Base-by-base conservation (phyloP, 1,139 yeast genomes). In the Taphrina confusa region DNA sequence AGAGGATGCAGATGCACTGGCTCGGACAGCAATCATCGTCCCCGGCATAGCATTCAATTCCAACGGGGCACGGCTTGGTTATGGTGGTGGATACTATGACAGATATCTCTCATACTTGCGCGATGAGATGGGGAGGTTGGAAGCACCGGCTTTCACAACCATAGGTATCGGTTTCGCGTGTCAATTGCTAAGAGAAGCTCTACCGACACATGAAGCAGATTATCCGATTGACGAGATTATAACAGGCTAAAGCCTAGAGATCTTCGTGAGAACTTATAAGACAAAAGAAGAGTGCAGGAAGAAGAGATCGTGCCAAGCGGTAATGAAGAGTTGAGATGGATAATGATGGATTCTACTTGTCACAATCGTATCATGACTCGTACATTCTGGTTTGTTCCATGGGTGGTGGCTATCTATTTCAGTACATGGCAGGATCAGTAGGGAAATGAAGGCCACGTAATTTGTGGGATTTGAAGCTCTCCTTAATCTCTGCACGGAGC, bases 41-140 rank as follows among this genome's bases (percentile, higher is more conserved):
- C 58, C 58, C 4, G 58, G 37, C 6, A 27, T 54, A n/a, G 58
- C 40, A 9, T 54, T 42, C 14, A 33, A 36, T 34, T 3, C 6
- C 9, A 45, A 42, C n/a, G 58, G 58, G 4, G 23, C 12, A n/a
- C 30, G 58, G 5, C 30, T 54, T 2, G 58, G 58, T 12, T 44
- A 54, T 23, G 58, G 58, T 12, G 58, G 58, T 9, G 58, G 58
- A 12, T 54, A 31, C 20, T 54, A 42, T 9, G 58, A 54, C 22
- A 42, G 30, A 28, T 42, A 20, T 30, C 30, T 54, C 9, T 14
- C 34, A 14, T 16, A 14, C 5, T 25, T 37, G 27, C n/a, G 11
- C 6, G 25, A 12, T 12, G 5, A 33, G 3, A 37, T 9, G 25
- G 36, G 36, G 31, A 2, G n/a, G 16, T 3, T 18, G 30, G 6